These are phyloP conservation scores for Sclerotinia trifoliorum DNA, from an alignment of 2,329 filamentous ascomycete genomes.

Conservation along the genomic window DNA sequence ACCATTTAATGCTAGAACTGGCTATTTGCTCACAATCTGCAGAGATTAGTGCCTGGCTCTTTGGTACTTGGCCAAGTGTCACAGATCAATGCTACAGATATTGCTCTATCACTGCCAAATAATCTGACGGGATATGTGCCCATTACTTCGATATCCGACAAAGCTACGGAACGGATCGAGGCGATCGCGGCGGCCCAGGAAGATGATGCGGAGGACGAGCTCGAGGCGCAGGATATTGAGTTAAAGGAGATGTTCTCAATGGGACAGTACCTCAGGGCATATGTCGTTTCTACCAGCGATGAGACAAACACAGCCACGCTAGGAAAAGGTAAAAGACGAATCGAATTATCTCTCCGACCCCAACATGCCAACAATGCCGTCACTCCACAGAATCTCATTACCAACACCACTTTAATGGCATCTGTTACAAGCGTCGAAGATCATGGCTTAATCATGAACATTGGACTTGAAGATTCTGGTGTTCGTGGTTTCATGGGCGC, in stretches of 20 bases:
- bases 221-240: conserved; percentile 61
- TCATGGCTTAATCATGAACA: conserved; percentile 89
- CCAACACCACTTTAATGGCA: conserved; percentile 79
- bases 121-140: conserved; percentile 88
- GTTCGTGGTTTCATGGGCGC: conserved; percentile 82
- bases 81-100: conserved; percentile 74
- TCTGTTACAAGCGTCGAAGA: conserved; percentile 91
- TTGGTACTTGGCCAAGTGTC: conserved; percentile 84
- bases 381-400: conserved; percentile 67
- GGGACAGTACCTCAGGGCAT: conserved; percentile 85
- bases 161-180: conserved; percentile 74
- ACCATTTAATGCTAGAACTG: not conserved
- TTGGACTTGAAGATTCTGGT: conserved; percentile 68
- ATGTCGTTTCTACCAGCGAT: conserved; percentile 75
- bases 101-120: conserved; percentile 84
- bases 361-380: conserved; percentile 75
- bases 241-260: conserved; percentile 72
- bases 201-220: conserved; percentile 54
- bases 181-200: conserved; percentile 61
- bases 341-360: conserved; percentile 84
- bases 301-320: conserved; percentile 50
- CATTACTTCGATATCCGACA: conserved; percentile 85
- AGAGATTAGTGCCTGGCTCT: conserved; percentile 83
- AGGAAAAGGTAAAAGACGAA: conserved; percentile 66
- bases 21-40: conserved; percentile 39